Conservation (phyloP, 768 basidiomycete genomes). For the Tulasnella sp. region DNA sequence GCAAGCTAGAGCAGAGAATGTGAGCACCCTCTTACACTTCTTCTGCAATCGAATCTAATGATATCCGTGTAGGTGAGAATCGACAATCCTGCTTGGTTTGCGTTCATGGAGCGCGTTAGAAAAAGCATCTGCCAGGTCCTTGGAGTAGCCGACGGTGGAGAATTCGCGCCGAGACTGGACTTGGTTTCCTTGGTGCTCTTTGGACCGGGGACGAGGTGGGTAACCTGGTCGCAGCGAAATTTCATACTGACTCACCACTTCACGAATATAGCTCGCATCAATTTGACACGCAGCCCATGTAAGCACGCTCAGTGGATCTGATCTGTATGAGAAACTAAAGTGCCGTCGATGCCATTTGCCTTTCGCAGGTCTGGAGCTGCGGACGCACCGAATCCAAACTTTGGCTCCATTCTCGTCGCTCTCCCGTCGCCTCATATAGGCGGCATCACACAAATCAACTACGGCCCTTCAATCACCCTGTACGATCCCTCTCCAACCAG, state of each 20-base stretch:
- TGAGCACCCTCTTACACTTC: neutral
- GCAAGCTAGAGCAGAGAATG: neutral
- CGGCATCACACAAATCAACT: conserved; percentile 10
- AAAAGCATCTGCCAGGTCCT: neutral
- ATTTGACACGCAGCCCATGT: neutral
- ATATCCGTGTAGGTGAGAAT: neutral
- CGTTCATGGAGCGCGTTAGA: neutral
- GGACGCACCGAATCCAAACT: neutral
- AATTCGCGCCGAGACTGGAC: neutral
- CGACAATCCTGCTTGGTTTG: neutral
- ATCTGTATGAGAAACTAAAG: too few relatives aligned
- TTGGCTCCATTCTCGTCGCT: neutral
- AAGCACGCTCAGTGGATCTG: neutral
- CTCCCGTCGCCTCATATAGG: neutral
- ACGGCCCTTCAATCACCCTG: neutral
- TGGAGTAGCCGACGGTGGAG: neutral
- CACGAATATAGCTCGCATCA: neutral
- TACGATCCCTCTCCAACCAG: conserved; percentile 1
- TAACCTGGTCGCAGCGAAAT: neutral
- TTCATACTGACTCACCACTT: neutral
- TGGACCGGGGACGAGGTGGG: neutral
- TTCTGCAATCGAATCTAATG: neutral
- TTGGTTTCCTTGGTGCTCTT: neutral
- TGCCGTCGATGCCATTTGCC: too few relatives aligned
- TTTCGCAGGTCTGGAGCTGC: too few relatives aligned